Conservation (phyloP, 2,329 filamentous ascomycete genomes). For the Alternaria longipes region DNA sequence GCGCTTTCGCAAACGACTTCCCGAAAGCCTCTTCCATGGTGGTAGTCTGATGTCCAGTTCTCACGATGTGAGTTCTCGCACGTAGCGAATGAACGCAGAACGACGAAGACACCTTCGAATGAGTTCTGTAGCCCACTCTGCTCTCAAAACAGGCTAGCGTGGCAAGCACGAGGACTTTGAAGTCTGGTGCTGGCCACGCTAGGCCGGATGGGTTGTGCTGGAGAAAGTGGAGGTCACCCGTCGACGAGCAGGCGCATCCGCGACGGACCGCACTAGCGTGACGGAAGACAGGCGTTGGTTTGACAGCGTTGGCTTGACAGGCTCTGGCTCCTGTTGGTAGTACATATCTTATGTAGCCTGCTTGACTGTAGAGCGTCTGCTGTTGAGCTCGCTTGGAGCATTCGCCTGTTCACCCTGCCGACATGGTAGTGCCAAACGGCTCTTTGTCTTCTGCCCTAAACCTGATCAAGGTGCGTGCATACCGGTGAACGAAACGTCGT, state of each 20-base stretch:
- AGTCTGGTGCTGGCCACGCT: neutral
- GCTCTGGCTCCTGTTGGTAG: too few relatives aligned
- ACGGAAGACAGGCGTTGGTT: neutral
- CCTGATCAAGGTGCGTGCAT: neutral
- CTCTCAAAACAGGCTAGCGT: too few relatives aligned
- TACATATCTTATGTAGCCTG: too few relatives aligned
- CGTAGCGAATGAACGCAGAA: neutral
- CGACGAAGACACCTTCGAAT: neutral
- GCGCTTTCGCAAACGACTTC: conserved; percentile 18
- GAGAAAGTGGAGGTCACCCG: neutral
- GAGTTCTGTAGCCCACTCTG: neutral
- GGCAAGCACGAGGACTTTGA: neutral
- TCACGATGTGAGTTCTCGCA: neutral
- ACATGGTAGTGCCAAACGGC: neutral
- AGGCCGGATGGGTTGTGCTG: neutral
- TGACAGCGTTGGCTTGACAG: too few relatives aligned
- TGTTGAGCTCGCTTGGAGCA: neutral
- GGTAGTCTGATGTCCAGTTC: neutral
- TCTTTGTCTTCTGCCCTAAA: neutral
- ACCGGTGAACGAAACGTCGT: neutral
- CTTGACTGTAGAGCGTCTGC: neutral
- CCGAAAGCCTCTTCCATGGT: conserved; percentile 15
- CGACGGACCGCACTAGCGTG: neutral
- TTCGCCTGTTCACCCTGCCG: neutral
- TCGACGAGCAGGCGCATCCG: neutral